phyloP scores from a whole-genome alignment of 768 basidiomycete species.

The Boletus eberwhitei region DNA sequence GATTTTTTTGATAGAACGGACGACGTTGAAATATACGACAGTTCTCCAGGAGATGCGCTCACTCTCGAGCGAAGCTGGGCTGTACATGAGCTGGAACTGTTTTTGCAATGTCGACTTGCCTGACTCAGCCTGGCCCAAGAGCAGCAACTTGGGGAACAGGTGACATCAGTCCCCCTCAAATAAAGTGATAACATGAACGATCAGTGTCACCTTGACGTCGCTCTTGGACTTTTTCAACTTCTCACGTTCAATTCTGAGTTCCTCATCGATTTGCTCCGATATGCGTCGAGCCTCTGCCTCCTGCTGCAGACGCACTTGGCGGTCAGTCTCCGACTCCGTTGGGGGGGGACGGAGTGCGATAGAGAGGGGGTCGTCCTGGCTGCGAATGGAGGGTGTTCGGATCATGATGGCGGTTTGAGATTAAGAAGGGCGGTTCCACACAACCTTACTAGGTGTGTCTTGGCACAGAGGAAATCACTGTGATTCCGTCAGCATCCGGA shows the following conservation, averaged over 20 bases:
- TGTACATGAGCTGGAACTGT: conserved; percentile 81
- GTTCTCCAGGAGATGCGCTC: conserved; percentile 72
- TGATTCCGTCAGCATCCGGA: not conserved
- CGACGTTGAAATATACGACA: conserved; percentile 73
- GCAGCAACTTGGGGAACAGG: conserved; percentile 47
- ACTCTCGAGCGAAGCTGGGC: conserved; percentile 62
- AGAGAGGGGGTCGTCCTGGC: conserved; percentile 73
- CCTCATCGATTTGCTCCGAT: conserved; percentile 81
- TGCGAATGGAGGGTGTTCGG: conserved; percentile 70
- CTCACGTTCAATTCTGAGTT: conserved; percentile 68
- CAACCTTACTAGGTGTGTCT: too few species aligned
- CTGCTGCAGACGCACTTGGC: conserved; percentile 52
- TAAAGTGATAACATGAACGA: not conserved
- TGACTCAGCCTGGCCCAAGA: conserved; percentile 76
- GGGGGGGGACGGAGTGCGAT: conserved; percentile 61
- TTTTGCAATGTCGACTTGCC: conserved; percentile 77
- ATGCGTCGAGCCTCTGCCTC: conserved; percentile 75
- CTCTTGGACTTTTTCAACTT: conserved; percentile 59
- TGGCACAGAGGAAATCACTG: too few species aligned
- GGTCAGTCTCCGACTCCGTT: conserved; percentile 64
- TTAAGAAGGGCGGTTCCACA: conserved; percentile 18
- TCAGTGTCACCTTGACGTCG: conserved; percentile 63
- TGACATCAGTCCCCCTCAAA: conserved; percentile 20
- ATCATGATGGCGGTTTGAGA: conserved; percentile 42
- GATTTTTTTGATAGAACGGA: conserved; percentile 68